Evolutionary conservation across 2,329 filamentous ascomycete genomes (phyloP).

Genomic region (Neofusicoccum sp.): DNA sequence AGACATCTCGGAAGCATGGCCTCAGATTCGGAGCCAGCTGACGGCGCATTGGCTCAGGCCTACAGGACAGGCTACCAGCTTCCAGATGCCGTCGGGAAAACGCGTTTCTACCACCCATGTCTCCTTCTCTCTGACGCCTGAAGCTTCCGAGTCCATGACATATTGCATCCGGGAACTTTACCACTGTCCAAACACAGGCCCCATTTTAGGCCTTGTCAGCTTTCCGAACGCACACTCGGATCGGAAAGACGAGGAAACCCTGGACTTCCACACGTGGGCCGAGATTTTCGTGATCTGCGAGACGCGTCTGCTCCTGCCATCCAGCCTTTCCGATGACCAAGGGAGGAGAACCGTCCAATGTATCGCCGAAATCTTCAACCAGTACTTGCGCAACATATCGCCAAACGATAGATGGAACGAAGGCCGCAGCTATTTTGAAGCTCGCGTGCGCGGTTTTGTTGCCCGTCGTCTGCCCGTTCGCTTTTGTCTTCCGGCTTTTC

Average conservation of each 20-base stretch:
- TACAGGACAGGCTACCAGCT: neutral
- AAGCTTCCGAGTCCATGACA: neutral
- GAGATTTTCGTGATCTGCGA: constrained; percentile 31
- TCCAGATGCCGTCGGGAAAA: neutral
- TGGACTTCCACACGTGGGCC: constrained; percentile 26
- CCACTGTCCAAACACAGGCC: neutral
- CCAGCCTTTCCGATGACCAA: constrained; percentile 22
- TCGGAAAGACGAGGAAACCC: neutral
- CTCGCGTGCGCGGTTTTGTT: constrained; percentile 23
- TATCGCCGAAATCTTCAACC: constrained; percentile 30
- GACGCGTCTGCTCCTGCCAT: constrained; percentile 25
- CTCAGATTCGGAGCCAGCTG: neutral
- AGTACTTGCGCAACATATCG: constrained; percentile 29
- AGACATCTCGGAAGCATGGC: neutral
- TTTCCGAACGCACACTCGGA: neutral
- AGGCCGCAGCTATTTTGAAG: constrained; percentile 28
- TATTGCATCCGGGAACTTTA: neutral
- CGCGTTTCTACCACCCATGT: neutral
- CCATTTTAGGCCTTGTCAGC: constrained; percentile 1
- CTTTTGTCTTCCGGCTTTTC: constrained; percentile 55
- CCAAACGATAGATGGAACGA: constrained; percentile 30
- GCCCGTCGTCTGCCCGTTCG: constrained; percentile 27
- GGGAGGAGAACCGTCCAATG: constrained; percentile 24
- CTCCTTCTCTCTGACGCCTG: neutral
- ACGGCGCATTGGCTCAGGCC: neutral